Percentiles rank a stretch among this genome's conserved stretches.
These are phyloP conservation scores for Cutaneotrichosporon cavernicola DNA, from an alignment of 1,284 basidiomycete genomes.

Conservation along the genomic window DNA sequence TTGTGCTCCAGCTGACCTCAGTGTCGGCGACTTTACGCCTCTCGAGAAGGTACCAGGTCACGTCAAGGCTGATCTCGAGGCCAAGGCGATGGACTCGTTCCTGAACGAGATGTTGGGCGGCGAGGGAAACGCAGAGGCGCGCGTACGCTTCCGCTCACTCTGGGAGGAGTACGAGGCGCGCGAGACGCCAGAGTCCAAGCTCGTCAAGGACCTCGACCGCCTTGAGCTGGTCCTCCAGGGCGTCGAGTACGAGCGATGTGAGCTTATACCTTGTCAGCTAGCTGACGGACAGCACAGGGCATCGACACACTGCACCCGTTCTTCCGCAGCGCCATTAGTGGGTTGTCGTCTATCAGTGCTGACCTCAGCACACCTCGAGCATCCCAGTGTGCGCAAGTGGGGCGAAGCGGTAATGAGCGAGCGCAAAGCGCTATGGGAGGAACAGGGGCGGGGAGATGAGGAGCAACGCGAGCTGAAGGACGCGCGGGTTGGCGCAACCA, in stretches of 20 bases:
- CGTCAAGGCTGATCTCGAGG: conserved; percentile 65
- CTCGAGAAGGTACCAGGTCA: conserved; percentile 77
- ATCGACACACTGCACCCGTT: conserved; percentile 48
- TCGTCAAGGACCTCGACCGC: conserved; percentile 92
- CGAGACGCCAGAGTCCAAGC: conserved; percentile 73
- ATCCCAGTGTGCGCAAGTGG: conserved; percentile 75
- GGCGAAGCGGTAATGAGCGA: conserved; percentile 65
- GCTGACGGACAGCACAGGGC: conserved; percentile 43
- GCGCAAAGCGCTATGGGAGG: conserved; percentile 49
- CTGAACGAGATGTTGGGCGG: conserved; percentile 83
- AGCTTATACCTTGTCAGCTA: conserved; percentile 23
- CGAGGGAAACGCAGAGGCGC: conserved; percentile 62
- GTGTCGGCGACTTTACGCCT: conserved; percentile 90
- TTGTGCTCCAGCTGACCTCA: conserved; percentile 20
- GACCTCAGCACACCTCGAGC: conserved; percentile 58
- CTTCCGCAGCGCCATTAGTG: conserved; percentile 50
- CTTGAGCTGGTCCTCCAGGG: conserved; percentile 81
- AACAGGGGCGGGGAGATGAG: conserved; percentile 40
- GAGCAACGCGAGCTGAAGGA: conserved; percentile 38
- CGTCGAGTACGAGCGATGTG: conserved; percentile 58
- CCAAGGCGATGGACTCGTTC: conserved; percentile 90
- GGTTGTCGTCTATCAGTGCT: conserved; percentile 20
- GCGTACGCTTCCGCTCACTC: conserved; percentile 70
- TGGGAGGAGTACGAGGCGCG: conserved; percentile 94
- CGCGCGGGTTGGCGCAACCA: conserved; percentile 23